These are phyloP conservation scores for Sistotremastrum suecicum DNA, from an alignment of 768 basidiomycete species.

Conservation along the genomic window DNA sequence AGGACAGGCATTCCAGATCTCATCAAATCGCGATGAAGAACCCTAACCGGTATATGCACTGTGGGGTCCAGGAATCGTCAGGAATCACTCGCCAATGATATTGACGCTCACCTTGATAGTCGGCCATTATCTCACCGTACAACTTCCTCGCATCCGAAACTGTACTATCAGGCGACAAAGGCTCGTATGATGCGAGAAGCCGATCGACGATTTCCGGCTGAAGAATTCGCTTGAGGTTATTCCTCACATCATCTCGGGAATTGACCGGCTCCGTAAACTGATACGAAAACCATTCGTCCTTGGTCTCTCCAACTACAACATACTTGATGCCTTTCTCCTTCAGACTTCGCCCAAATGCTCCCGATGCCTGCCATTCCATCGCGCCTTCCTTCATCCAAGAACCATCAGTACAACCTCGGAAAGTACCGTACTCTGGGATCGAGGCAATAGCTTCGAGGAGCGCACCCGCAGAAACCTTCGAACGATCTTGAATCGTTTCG, in stretches of 20 bases:
- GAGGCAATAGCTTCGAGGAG: slow-evolving; percentile 36
- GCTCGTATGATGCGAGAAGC: slow-evolving; percentile 31
- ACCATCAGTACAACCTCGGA: slow-evolving; percentile 49
- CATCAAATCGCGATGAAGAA: slow-evolving; percentile 47
- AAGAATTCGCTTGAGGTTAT: slow-evolving; percentile 50
- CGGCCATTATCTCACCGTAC: slow-evolving; percentile 47
- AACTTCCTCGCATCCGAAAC: slow-evolving; percentile 28
- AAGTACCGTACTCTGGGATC: slow-evolving; percentile 42
- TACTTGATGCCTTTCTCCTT: slow-evolving; percentile 42
- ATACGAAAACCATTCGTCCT: slow-evolving; percentile 69
- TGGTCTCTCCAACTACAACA: slow-evolving; percentile 53
- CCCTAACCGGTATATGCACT: slow-evolving; percentile 51
- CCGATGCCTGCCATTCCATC: slow-evolving; percentile 56
- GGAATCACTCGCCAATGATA: too few relatives aligned
- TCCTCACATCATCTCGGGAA: slow-evolving; percentile 33
- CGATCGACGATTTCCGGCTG: slow-evolving; percentile 29
- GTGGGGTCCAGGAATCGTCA: too few relatives aligned
- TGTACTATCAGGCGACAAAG: slow-evolving; percentile 25
- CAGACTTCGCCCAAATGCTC: slow-evolving; percentile 40
- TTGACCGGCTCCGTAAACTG: slow-evolving; percentile 50
- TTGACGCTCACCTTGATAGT: slow-evolving; percentile 23
- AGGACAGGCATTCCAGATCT: slow-evolving; percentile 45
- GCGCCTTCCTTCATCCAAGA: slow-evolving; percentile 45
- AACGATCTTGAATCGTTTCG: slow-evolving; percentile 32
- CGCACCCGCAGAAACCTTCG: slow-evolving; percentile 29